Base-by-base conservation (phyloP, 768 basidiomycete genomes). In the Baorangia bicolor region DNA sequence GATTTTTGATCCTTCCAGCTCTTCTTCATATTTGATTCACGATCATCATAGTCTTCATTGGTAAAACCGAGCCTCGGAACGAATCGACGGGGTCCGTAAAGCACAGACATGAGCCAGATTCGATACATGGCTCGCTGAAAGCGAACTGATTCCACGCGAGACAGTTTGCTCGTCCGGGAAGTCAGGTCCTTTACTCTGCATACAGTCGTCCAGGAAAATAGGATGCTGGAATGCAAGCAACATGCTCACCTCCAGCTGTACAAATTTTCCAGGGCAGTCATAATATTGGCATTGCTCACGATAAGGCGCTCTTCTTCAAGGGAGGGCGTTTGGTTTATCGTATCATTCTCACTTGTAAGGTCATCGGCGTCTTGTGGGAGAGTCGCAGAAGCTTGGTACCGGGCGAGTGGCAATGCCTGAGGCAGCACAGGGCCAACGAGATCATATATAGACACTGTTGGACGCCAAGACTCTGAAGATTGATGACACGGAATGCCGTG, bases 211-310 rank as follows among this genome's bases (percentile, higher is more conserved):
- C 20, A 16, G 8, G 27, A 11, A n/a, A 33, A 9, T 14, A 3
- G n/a, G 31, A 14, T 7, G 11, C n/a, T 5, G 7, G 20, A 20
- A 13, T 14, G 1, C 5, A 8, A 35, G 25, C 33, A 28, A 56
- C 11, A 37, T 41, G 69, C 77, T 63, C 20, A 72, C 78, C 74
- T 73, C 37, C 65, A 53, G 50, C 77, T 77, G 55, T 73, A 79
- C 12, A 77, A 38, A 30, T 71, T 64, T 54, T 77, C 75, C 16
- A 78, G 41, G 0, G 56, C 51, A 7, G 48, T 56, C 11, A 73
- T 67, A 5, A 63, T 51, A 7, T n/a, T 46, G 9, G 69, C 69
- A 40, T 69, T 64, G 12, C 35, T 14, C 7, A 57, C 50, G 23
- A 78, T 43, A 12, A 54, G 28, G 34, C 53, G 41, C 47, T 62